These are phyloP conservation scores for Aspergillus carbonarius DNA, from an alignment of 2,329 filamentous ascomycete species.

Conservation along the genomic window DNA sequence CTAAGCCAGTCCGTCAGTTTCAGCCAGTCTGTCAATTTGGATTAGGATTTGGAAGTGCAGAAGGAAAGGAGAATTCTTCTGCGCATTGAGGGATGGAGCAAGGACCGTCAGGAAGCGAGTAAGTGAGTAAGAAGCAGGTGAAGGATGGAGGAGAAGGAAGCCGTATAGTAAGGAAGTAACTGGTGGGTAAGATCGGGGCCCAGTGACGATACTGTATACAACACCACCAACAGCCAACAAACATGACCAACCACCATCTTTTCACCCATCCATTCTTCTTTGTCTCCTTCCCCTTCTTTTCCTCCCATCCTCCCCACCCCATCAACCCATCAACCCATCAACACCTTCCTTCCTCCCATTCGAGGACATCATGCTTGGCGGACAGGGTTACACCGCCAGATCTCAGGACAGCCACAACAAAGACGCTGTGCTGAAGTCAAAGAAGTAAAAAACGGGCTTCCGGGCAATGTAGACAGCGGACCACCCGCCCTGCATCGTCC, in stretches of 20 bases:
- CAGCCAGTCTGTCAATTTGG: neutral
- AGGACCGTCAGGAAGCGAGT: too few species aligned
- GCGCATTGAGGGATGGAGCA: too few species aligned
- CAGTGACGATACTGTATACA: too few species aligned
- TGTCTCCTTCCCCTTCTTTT: neutral
- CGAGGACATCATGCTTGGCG: constrained; percentile 13
- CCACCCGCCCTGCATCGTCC: constrained; percentile 13
- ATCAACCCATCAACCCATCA: neutral
- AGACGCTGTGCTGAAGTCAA: constrained; percentile 4
- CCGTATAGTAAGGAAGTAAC: too few species aligned
- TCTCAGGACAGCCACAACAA: constrained; percentile 19
- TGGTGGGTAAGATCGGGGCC: too few species aligned
- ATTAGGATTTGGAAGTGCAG: neutral
- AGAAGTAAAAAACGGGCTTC: neutral
- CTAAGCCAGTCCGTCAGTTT: neutral
- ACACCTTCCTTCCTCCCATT: neutral
- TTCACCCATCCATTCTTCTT: neutral
- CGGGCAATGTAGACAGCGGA: constrained; percentile 4
- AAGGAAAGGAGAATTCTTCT: neutral
- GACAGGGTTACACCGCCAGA: constrained; percentile 26
- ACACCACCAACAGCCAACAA: too few species aligned
- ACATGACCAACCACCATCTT: neutral
- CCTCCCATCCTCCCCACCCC: neutral
- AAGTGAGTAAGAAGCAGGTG: too few species aligned
- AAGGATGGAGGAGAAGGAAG: too few species aligned